Evolutionary conservation across 768 basidiomycete species (phyloP), one percentile per base, ranked within the genome.

Genomic region (Polyporus arcularius): DNA sequence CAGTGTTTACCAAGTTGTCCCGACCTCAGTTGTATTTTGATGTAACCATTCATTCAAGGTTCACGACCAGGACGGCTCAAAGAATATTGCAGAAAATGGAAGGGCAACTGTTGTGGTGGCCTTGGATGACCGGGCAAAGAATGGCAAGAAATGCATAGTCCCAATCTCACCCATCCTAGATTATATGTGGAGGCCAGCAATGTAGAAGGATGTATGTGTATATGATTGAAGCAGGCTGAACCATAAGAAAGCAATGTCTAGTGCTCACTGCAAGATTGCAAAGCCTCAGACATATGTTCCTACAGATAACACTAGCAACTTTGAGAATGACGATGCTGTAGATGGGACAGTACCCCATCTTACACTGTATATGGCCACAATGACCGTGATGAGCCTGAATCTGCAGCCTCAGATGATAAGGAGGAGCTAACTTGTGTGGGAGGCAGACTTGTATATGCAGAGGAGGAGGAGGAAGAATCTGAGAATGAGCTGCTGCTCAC

Each of bases 81-180:
- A 26, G 21, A 26, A 26, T 26, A 26, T 26, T 26, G 2, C 21
- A 26, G 21, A 26, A 26, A 26, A 26, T 26, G 21, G 21, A 26
- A 26, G 21, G 21, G 21, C 21, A 26, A 26, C 21, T 26, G 21
- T 26, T 26, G 21, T 26, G 21, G 21, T 26, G 11, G 43, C 39
- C 40, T 42, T 58, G 11, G 35, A 46, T 15, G 50, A 50, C 28
- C 35, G 32, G 16, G 4, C 12, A 41, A 42, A 32, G 8, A 14
- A 56, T 16, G 55, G 55, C 18, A 47, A 45, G n/a, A 45, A 16
- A 4, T 9, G 43, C 9, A 45, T 51, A 21, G 38, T 60, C 12
- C 21, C 53, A 4, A 38, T 64, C 4, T 64, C 60, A 15, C 59
- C 55, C 1, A 7, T 64, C 16, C 38, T 21, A 48, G 61, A 62